Evolutionary conservation across 768 basidiomycete species (phyloP), one percentile per base, ranked within the genome.

Genomic region (Cantharellus anzutake): DNA sequence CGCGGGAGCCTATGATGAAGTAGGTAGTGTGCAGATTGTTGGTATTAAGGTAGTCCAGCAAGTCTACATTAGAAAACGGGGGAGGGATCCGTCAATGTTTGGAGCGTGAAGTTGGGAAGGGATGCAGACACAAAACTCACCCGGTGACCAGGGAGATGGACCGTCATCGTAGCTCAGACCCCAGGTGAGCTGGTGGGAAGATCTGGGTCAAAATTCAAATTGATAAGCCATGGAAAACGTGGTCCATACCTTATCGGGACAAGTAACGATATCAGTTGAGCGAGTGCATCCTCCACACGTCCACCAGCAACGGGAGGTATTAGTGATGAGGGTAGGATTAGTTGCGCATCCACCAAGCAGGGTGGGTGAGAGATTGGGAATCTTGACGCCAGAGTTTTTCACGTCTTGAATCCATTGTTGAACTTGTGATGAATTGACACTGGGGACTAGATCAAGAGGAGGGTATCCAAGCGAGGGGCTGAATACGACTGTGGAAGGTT

Each of bases 121-220:
- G 76, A 67, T 96, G 70, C 84, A 89, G n/a, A 75, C 77, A 59
- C 79, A 80, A 42, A 29, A 29, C 20, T 48, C 44, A 48, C 44
- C 44, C 29, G 44, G 11, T 29, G 44, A 48, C 11, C 29, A 48
- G 11, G 44, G 44, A 48, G 44, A 48, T 48, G 93, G 94, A 37
- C 93, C 92, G 66, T 96, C 92, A 67, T 91, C 88, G 67, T 84
- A 86, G 68, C 75, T 80, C 64, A 88, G 78, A 68, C 86, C 87
- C 87, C 86, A 89, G 1, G 80, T 82, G 61, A 75, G 60, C 68
- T 81, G 80, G 20, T 29, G 20, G 20, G 20, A 29, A 29, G 20
- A 29, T 29, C 20, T 29, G 20, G 20, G 20, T 29, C 20, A 29
- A 29, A 29, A 29, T 29, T 29, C 20, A 29, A 29, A 29, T 29